Percentiles rank a stretch among this genome's conserved stretches.
These are phyloP conservation scores for Botryotinia globosa DNA, from an alignment of 2,329 filamentous ascomycete genomes.

Conservation along the genomic window DNA sequence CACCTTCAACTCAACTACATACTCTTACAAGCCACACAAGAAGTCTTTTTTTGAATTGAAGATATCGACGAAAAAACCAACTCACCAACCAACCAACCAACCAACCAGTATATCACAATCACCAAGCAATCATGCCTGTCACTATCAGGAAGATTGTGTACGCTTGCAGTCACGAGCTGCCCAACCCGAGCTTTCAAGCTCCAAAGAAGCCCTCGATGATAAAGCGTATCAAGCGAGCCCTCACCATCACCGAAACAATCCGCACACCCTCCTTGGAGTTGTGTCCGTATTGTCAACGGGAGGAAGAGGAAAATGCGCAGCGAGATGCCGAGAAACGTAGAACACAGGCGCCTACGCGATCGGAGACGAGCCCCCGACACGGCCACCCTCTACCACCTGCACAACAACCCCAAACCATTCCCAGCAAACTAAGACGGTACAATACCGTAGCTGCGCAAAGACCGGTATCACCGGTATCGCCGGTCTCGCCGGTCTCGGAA, in stretches of 20 bases:
- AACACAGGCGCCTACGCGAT: neutral
- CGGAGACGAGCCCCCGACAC: neutral
- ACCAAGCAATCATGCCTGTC: neutral
- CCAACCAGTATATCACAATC: too few species aligned
- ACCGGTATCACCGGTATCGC: neutral
- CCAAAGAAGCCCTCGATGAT: neutral
- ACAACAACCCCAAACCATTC: too few species aligned
- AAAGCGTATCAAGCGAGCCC: neutral
- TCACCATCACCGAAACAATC: neutral
- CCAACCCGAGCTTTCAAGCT: neutral
- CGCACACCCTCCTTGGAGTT: neutral
- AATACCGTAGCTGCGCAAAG: neutral
- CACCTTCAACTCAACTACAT: neutral
- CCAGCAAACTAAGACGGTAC: accelerated
- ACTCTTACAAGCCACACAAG: neutral
- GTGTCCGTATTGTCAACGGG: neutral
- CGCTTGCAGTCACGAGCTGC: neutral
- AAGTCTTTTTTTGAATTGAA: neutral
- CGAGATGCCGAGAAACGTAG: neutral
- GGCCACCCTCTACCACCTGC: too few species aligned
- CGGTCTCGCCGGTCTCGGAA: too few species aligned
- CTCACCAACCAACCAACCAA: too few species aligned
- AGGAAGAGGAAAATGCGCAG: neutral
- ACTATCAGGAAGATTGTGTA: neutral
- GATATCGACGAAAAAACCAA: too few species aligned